Conservation (phyloP, 257 asterid genomes). For the Anisodus acutangulus region DNA sequence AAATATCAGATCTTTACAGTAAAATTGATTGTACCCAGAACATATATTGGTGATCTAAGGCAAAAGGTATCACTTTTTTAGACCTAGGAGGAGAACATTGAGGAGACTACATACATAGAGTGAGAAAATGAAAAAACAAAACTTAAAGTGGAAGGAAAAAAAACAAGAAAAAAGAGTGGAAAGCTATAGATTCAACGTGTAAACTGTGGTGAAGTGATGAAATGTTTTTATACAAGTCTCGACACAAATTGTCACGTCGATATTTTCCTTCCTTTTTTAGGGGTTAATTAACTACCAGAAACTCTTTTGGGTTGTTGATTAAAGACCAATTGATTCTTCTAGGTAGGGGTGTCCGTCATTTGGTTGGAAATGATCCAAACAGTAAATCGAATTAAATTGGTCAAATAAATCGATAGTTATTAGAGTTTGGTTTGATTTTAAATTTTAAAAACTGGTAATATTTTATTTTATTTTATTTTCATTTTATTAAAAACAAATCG, state of each 20-base stretch:
- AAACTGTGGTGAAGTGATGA: conserved; percentile 9
- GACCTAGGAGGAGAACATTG: too few species aligned
- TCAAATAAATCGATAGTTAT: too few species aligned
- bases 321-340: too few species aligned
- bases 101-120: not conserved
- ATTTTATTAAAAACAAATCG: too few species aligned
- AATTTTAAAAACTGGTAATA: too few species aligned
- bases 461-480: too few species aligned
- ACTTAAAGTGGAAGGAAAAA: not conserved
- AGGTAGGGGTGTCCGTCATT: too few species aligned
- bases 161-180: not conserved
- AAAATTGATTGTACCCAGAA: not conserved
- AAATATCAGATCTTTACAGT: conserved; percentile 11
- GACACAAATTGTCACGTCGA: not conserved
- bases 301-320: too few species aligned
- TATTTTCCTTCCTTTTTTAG: not conserved
- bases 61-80: not conserved
- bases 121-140: conserved; percentile 12
- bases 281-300: not conserved
- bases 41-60: conserved; percentile 3
- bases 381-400: too few species aligned
- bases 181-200: conserved; percentile 26
- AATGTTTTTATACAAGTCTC: not conserved
- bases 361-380: too few species aligned
- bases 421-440: too few species aligned